A percentile compares a stretch with the other conserved stretches of the same genome.
Evolutionary conservation across 345 rosid genomes (phyloP).

Genomic region (Pistacia atlantica): DNA sequence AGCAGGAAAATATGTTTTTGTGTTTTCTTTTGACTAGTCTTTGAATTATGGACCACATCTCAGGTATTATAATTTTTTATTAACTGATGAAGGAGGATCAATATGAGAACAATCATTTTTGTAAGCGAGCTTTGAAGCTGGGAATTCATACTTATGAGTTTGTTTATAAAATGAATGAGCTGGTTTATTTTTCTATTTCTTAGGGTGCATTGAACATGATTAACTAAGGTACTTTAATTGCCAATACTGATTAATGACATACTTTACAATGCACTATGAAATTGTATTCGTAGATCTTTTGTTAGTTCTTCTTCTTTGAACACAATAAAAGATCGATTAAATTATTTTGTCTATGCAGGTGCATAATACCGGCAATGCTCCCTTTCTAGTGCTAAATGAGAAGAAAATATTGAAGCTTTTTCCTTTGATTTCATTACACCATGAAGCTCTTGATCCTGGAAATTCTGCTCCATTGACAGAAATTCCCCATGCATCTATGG

Average conservation of each 20-base stretch:
- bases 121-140: neutral
- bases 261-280: neutral
- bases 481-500: conserved; percentile 43
- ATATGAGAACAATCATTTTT: neutral
- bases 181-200: neutral
- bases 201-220: neutral
- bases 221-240: neutral
- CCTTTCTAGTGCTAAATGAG: conserved; percentile 67
- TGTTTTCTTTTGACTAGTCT: neutral
- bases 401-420: conserved; percentile 60
- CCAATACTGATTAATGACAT: neutral
- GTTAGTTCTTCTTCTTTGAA: conserved; percentile 8
- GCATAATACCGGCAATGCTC: conserved; percentile 44
- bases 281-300: neutral
- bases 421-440: conserved; percentile 43
- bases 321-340: conserved; percentile 4
- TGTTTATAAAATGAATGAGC: neutral
- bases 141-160: neutral
- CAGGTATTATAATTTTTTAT: neutral
- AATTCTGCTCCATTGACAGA: conserved; percentile 40
- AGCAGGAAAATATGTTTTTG: no score
- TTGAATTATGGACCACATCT: neutral
- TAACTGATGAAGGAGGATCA: neutral
- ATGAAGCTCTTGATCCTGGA: conserved; percentile 47
- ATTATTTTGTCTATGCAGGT: conserved; percentile 42